These are phyloP conservation scores for Malassezia brasiliensis DNA, from an alignment of 1,284 basidiomycete species.

Conservation along the genomic window DNA sequence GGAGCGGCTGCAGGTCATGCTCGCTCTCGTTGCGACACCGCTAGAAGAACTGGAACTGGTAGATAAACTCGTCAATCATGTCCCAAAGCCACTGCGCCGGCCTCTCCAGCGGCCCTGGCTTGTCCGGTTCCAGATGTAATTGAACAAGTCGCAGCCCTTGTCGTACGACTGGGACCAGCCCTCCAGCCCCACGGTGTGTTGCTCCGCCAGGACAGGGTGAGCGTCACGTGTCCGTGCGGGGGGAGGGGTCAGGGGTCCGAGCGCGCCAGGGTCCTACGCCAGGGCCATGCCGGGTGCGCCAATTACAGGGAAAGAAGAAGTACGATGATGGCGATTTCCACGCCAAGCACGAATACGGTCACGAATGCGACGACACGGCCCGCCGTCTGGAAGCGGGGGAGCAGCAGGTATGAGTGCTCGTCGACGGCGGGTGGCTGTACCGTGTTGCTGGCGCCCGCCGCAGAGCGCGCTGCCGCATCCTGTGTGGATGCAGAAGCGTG, in stretches of 20 bases:
- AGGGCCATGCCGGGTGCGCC: no score
- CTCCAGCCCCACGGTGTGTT: no score
- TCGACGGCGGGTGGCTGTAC: not conserved
- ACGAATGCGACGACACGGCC: conserved; percentile 8
- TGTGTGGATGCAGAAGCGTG: not conserved
- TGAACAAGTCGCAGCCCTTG: conserved; percentile 96
- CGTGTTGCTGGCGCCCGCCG: not conserved
- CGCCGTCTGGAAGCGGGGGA: conserved; percentile 13
- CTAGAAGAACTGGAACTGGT: conserved; percentile 90
- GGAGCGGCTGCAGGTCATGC: conserved; percentile 57
- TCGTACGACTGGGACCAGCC: conserved; percentile 98
- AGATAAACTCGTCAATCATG: conserved; percentile 98
- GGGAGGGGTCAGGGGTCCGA: no score
- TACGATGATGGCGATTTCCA: conserved; percentile 12
- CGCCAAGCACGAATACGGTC: not conserved
- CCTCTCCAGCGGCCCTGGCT: conserved; percentile 78
- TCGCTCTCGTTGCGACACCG: conserved; percentile 77
- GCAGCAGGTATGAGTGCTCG: not conserved
- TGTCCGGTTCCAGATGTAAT: conserved; percentile 84
- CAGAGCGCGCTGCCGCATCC: not conserved
- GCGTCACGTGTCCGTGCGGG: no score
- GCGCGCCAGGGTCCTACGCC: no score
- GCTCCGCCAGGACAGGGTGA: no score
- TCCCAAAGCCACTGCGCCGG: conserved; percentile 99
- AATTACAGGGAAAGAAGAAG: not conserved